Conservation (phyloP, 768 basidiomycete species). For the Lactarius deliciosus region DNA sequence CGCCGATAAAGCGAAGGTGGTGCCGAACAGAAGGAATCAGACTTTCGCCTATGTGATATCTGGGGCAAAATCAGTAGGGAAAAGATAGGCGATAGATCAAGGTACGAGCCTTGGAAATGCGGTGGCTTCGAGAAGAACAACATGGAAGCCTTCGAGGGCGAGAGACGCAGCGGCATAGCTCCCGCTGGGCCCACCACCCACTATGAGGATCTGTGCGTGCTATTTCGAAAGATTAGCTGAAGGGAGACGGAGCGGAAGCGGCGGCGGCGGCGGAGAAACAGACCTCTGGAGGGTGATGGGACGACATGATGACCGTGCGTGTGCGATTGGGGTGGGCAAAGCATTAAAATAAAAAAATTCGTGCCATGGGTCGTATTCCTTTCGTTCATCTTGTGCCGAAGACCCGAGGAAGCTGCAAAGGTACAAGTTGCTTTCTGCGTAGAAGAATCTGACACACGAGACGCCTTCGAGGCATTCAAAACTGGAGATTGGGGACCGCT, state of each 20-base stretch:
- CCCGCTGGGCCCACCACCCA: slow-evolving; percentile 63
- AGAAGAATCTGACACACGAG: slow-evolving; percentile 5
- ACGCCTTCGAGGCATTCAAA: background rate
- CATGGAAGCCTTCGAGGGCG: slow-evolving; percentile 57
- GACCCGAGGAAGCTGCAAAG: background rate
- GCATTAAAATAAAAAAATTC: background rate
- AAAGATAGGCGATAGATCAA: background rate
- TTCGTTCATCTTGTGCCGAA: background rate
- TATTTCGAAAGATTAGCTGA: slow-evolving; percentile 3
- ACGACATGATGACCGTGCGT: slow-evolving; percentile 1
- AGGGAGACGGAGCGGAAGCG: background rate
- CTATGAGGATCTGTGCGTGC: slow-evolving; percentile 45
- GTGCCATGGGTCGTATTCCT: background rate
- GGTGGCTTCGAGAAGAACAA: slow-evolving; percentile 54
- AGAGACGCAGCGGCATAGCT: slow-evolving; percentile 55
- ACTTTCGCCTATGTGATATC: slow-evolving; percentile 52
- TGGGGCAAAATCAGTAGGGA: slow-evolving; percentile 23
- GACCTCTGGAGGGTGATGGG: slow-evolving; percentile 20
- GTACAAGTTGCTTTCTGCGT: background rate
- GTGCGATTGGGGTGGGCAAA: background rate
- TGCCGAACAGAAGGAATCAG: slow-evolving; percentile 51
- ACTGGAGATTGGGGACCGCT: background rate
- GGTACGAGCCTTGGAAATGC: slow-evolving; percentile 53
- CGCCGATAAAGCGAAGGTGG: slow-evolving; percentile 52
- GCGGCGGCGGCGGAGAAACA: background rate